Evolutionary conservation across 106 monocot species (phyloP), one percentile per base, ranked within the genome.

Genomic region (Dioscorea dumetorum): DNA sequence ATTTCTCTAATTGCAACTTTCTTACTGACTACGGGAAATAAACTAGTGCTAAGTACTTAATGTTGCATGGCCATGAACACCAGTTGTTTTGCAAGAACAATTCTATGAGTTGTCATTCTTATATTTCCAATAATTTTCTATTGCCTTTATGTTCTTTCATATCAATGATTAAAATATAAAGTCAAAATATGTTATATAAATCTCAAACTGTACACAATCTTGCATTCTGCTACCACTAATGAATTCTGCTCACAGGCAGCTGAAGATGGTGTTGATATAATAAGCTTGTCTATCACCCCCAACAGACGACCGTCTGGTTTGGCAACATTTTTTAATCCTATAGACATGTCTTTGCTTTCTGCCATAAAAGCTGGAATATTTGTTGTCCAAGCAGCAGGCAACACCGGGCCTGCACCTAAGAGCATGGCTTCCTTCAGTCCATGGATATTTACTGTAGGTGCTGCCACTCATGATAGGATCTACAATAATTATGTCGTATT

Each of bases 381-480:
- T 84, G 89, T 92, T 56, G 95, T 92, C 33, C 95, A 97, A 78
- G 95, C 95, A 31, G 95, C 95, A 20, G 95, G 95, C 58, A 97
- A 97, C 62, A 97, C 86, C 59, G 95, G 95, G 8, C 95, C 95
- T 67, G 86, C 86, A 58, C 78, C 91, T 7, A 91, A 84, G 71
- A 91, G 91, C 80, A 84, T 97, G 75, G 89, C 91, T 72, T 97
- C 95, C 48, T 97, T 89, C 65, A 91, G 91, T 66, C 95, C 95
- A n/a, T 97, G 95, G 95, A 91, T 97, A 59, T 97, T 97, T 72
- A 87, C 91, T 60, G 91, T 97, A 48, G 95, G 95, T 65, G 95
- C 95, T 61, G 80, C 95, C 33, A 64, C 86, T 51, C 95, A 91
- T 83, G 91, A 97, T 67, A 88, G 95, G 71, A 71, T 76, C 22